phyloP scores from a whole-genome alignment of 148 eudicot genomes.

The Heliamphora exappendiculata region DNA sequence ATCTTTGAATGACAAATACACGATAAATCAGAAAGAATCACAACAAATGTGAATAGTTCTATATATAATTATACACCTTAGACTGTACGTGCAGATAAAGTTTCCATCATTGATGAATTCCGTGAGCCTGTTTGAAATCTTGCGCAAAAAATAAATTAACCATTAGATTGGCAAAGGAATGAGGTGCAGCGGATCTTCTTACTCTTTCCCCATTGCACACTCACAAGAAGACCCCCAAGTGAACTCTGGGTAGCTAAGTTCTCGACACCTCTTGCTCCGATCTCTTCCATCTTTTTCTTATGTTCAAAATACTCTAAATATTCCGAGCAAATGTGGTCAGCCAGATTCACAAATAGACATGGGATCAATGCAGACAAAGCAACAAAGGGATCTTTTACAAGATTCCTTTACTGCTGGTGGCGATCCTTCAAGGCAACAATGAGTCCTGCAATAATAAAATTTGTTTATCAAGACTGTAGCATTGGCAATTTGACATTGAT shows the following conservation, averaged over 20 bases:
- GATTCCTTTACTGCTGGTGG: conserved; percentile 20
- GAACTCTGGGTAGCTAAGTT: conserved; percentile 76
- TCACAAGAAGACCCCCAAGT: conserved; percentile 63
- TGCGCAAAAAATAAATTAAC: conserved; percentile 41
- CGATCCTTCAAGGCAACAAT: conserved; percentile 49
- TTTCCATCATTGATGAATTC: conserved; percentile 84
- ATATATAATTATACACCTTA: conserved; percentile 34
- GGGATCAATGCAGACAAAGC: conserved; percentile 49
- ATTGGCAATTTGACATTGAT: background rate
- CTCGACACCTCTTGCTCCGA: conserved; percentile 48
- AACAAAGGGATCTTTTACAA: conserved; percentile 33
- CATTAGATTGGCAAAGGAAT: conserved; percentile 62
- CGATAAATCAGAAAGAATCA: background rate
- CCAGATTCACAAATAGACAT: conserved; percentile 38
- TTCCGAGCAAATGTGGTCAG: conserved; percentile 60
- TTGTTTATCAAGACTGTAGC: too few species aligned
- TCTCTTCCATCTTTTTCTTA: conserved; percentile 50
- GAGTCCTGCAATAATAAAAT: conserved; percentile 82
- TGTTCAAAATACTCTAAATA: conserved; percentile 62
- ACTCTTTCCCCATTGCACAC: conserved; percentile 54
- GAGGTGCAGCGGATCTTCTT: conserved; percentile 64
- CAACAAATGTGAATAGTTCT: background rate
- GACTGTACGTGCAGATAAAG: conserved; percentile 44
- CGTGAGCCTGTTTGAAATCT: conserved; percentile 68
- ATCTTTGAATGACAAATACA: background rate